Base-by-base conservation (phyloP, 495 filamentous ascomycete species). In the Hypoxylon trugodes region DNA sequence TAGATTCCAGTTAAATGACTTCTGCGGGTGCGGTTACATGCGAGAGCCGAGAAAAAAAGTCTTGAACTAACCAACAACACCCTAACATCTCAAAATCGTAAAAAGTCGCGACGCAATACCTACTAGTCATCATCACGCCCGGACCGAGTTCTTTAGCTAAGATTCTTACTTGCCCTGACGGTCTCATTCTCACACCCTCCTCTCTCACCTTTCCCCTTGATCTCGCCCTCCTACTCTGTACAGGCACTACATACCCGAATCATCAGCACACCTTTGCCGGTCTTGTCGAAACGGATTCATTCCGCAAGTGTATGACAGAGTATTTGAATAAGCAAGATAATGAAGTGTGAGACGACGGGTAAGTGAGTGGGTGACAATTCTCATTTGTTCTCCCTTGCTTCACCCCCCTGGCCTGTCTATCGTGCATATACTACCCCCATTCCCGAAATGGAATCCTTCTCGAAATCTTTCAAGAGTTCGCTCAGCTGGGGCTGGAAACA, bases 361-460 rank as follows among this genome's bases (percentile, higher is more conserved):
- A n/a, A n/a, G n/a, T n/a, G n/a, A n/a, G n/a, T n/a, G n/a, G n/a
- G n/a, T n/a, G n/a, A n/a, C n/a, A n/a, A n/a, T n/a, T n/a, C n/a
- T n/a, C 45, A 7, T 15, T 33, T 48, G 16, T 18, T 33, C 18
- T 47, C 15, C 35, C 35, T 41, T 49, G 35, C 16, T 6, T 25
- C 21, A 12, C 28, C 18, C 32, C 21, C 13, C 8, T n/a, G 28
- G 4, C 15, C n/a, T 45, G 25, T 26, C 12, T 18, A 18, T 26
- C 21, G n/a, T 25, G 18, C 40, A 18, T 24, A 43, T 43, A 16
- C 18, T 10, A 6, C 10, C 8, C 13, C 12, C 2, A 21, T n/a
- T 43, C 55, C 45, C 16, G 25, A 59, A 59, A 10, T 24, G 46
- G 64, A 37, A 63, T 43, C 1, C 59, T 68, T 68, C 53, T 28